phyloP scores from a whole-genome alignment of 192 early-diverging fungal species.

The Entomortierella lignicola region DNA sequence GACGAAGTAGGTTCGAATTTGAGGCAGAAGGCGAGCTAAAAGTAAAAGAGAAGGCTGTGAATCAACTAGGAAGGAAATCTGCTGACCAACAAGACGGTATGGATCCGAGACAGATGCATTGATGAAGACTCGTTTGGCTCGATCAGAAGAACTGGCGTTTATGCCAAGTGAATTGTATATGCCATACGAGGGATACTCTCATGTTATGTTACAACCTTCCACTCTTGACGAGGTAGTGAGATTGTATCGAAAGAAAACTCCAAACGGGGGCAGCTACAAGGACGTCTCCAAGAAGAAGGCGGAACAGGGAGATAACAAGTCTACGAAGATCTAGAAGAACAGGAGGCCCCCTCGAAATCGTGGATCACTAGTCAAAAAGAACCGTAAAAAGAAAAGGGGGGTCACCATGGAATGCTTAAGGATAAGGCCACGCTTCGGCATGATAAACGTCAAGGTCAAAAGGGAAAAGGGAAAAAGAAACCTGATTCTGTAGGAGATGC shows the following conservation, averaged over 20 bases:
- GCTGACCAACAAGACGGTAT: neutral
- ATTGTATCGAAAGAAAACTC: conserved; percentile 2
- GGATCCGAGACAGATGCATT: conserved; percentile 5
- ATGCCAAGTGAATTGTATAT: conserved; percentile 45
- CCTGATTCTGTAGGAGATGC: neutral
- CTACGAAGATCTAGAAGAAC: too few relatives aligned
- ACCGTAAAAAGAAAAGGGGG: too few relatives aligned
- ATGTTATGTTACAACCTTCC: conserved; percentile 13
- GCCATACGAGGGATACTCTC: conserved; percentile 35
- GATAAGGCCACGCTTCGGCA: neutral
- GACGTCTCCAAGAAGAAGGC: too few relatives aligned
- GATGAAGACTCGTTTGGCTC: conserved; percentile 18
- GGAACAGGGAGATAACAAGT: too few relatives aligned
- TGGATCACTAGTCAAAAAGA: too few relatives aligned
- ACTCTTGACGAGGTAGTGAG: conserved; percentile 2
- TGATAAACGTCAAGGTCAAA: neutral
- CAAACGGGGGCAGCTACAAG: conserved; percentile 3
- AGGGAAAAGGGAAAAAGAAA: neutral
- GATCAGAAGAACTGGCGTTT: conserved; percentile 34
- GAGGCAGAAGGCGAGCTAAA: conserved; percentile 8
- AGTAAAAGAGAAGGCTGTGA: neutral
- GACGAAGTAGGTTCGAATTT: conserved; percentile 27
- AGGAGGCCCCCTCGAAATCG: too few relatives aligned
- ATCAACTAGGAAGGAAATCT: neutral
- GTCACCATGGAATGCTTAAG: neutral